Base-by-base conservation (phyloP, 202 grass and related monocot species). In the Schoenoplectus tabernaemontani region DNA sequence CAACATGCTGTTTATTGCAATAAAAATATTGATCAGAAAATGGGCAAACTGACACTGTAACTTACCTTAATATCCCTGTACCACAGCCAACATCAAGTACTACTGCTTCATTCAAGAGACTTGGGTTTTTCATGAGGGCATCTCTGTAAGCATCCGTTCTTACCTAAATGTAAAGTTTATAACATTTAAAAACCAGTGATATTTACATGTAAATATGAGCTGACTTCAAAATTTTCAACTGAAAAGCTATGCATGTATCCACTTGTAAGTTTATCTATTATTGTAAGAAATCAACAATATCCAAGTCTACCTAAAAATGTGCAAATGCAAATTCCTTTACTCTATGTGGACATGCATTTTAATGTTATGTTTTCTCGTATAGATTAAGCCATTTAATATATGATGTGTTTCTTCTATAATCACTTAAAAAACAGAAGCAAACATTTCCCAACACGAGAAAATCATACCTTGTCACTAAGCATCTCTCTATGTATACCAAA, bases 51-150 rank as follows among this genome's bases (percentile, higher is more conserved):
- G n/a, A n/a, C 50, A 60, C 32, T 19, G 13, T 6, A 64, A 42
- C 32, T 58, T 82, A 95, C 96, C 96, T 95, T 85, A 99, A 59
- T 82, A 99, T 99, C 79, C 96, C 91, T 20, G 91, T 95, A 69
- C 96, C 96, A 66, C 96, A 99, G 86, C 96, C 96, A 89, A 99
- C 96, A 91, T 99, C 96, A 72, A 99, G 79, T 75, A 99, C 88
- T 65, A 76, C 66, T 63, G 91, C 86, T 77, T 85, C 76, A 78
- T 75, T 88, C 68, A 95, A 76, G 30, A 99, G 91, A 83, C 77
- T 89, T 76, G 85, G 91, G 79, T 99, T 95, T 20, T 64, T 85
- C 70, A 90, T 68, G 77, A 99, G 85, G 9, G 96, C 96, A 82
- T 89, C 79, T 89, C 85, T 94, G 60, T 98, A 98, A 86, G 91